These are phyloP conservation scores for Vigna mungo DNA, from an alignment of 306 rosid species.

Conservation along the genomic window DNA sequence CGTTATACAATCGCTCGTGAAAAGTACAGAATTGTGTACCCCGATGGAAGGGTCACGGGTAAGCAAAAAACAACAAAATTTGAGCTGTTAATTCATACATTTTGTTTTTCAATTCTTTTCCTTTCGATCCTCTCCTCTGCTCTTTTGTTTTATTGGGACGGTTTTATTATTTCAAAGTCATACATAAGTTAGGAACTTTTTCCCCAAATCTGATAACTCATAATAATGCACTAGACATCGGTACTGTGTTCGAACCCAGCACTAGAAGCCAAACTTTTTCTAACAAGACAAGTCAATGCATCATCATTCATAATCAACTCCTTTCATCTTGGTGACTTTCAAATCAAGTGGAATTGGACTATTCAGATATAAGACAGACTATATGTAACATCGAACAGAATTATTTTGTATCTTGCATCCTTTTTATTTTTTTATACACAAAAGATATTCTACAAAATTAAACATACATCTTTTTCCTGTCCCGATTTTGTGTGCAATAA, in stretches of 20 bases:
- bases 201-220: background rate
- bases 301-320: background rate
- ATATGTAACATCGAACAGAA: background rate
- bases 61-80: background rate
- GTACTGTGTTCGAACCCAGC: background rate
- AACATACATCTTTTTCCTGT: background rate
- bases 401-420: background rate
- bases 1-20: background rate
- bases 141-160: background rate
- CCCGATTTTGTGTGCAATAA: background rate
- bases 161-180: background rate
- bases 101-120: background rate
- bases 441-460: background rate
- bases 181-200: background rate
- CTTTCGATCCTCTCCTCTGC: background rate
- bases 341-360: background rate
- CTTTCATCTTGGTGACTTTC: background rate
- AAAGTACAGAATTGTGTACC: constrained; percentile 10
- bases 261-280: background rate
- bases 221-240: background rate
- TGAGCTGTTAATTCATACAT: background rate
- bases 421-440: background rate
- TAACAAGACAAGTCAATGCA: background rate
- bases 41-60: constrained; percentile 13
- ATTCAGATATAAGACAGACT: background rate